Evolutionary conservation across 148 eudicot genomes (phyloP).

Genomic region (Arbutus unedo): DNA sequence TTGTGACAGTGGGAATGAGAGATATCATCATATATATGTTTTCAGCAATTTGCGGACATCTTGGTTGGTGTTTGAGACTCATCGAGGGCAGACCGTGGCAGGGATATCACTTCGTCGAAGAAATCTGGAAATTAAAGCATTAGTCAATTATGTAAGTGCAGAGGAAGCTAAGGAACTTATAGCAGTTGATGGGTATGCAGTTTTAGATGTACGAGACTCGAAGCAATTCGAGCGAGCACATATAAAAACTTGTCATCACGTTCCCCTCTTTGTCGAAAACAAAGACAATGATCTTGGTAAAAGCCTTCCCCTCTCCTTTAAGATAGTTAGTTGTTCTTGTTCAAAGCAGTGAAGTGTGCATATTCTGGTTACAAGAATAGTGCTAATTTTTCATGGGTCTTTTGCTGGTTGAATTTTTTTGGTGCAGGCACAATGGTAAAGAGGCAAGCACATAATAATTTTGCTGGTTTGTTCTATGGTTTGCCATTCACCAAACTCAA

Average conservation of each 20-base stretch:
- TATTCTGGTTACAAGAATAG: not conserved
- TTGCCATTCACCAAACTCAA: constrained; percentile 84
- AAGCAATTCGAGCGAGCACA: constrained; percentile 78
- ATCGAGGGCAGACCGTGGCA: constrained; percentile 24
- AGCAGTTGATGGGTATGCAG: constrained; percentile 57
- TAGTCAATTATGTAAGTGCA: constrained; percentile 57
- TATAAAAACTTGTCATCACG: constrained; percentile 74
- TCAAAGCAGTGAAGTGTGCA: not conserved
- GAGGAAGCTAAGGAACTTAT: constrained; percentile 86
- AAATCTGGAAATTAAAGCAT: constrained; percentile 52
- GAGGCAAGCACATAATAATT: constrained; percentile 80
- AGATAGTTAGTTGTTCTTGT: not conserved
- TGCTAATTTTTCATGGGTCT: not conserved
- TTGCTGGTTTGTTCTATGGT: constrained; percentile 84
- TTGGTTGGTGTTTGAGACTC: constrained; percentile 48
- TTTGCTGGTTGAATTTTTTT: constrained; percentile 6
- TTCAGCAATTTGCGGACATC: constrained; percentile 67
- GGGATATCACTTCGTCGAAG: constrained; percentile 33
- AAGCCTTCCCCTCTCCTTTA: not conserved
- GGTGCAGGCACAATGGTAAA: constrained; percentile 71
- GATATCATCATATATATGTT: constrained; percentile 23
- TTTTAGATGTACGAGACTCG: constrained; percentile 77
- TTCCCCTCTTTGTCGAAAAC: constrained; percentile 83
- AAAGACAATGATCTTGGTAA: constrained; percentile 77
- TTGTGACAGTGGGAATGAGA: constrained; percentile 23